These are phyloP conservation scores for Cucurbita maxima DNA, from an alignment of 306 rosid species.

Conservation along the genomic window DNA sequence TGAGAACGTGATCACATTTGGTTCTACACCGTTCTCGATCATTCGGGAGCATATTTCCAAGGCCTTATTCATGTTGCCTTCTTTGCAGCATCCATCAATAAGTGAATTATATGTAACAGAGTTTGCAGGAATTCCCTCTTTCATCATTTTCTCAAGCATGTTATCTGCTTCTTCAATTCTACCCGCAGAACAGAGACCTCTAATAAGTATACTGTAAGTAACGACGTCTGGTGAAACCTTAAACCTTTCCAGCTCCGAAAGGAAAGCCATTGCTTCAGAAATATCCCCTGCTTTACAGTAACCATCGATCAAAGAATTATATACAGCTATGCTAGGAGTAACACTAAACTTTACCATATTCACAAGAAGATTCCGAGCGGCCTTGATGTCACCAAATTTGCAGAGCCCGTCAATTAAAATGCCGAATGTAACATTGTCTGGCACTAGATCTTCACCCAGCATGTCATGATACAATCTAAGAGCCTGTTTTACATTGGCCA, in stretches of 20 bases:
- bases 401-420: conserved; percentile 40
- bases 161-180: conserved; percentile 35
- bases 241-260: conserved; percentile 33
- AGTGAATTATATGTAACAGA: conserved; percentile 43
- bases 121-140: conserved; percentile 26
- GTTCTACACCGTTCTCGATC: conserved; percentile 39
- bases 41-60: conserved; percentile 50
- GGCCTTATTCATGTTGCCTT: conserved; percentile 43
- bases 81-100: conserved; percentile 46
- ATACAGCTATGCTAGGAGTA: conserved; percentile 33
- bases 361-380: conserved; percentile 29
- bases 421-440: conserved; percentile 41
- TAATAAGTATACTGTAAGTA: conserved; percentile 50
- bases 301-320: conserved; percentile 51
- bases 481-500: conserved; percentile 25
- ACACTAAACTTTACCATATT: conserved; percentile 43
- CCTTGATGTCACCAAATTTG: conserved; percentile 27
- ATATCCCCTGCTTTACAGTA: conserved; percentile 31
- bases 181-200: conserved; percentile 25
- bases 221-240: conserved; percentile 28
- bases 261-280: conserved; percentile 30
- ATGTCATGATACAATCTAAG: conserved; percentile 26
- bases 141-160: conserved; percentile 28
- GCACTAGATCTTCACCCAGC: conserved; percentile 29
- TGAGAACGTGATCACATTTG: conserved; percentile 42